A percentile compares a stretch with the other conserved stretches of the same genome.
Conservation (phyloP, 352 stramenopile species). For the Phytophthora vignae region DNA sequence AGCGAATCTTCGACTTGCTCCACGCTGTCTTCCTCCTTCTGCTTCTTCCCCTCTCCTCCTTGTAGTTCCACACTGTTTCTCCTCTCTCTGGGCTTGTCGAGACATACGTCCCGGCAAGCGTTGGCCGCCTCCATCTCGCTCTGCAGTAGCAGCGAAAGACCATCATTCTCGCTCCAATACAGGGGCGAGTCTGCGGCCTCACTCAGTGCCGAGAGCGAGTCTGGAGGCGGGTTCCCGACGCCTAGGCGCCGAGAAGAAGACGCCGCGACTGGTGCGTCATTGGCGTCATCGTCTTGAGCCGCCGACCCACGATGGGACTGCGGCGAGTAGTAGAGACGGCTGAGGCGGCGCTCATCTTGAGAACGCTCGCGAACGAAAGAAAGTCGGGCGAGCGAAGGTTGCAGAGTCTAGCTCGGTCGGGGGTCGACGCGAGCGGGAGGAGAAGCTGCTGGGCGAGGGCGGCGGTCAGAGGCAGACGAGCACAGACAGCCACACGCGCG, state of each 20-base stretch:
- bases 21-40: constrained; percentile 23
- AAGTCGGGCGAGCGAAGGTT: constrained; percentile 29
- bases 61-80: constrained; percentile 11
- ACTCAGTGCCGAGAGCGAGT: constrained; percentile 11
- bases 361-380: constrained; percentile 32
- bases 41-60: constrained; percentile 20
- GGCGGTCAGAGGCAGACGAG: constrained; percentile 45
- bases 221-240: constrained; percentile 31
- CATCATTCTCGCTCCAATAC: constrained; percentile 20
- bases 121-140: constrained; percentile 18
- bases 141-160: constrained; percentile 16
- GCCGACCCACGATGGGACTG: constrained; percentile 1
- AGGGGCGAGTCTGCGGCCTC: constrained; percentile 10
- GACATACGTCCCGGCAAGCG: constrained; percentile 16
- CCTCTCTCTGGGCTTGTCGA: constrained; percentile 32
- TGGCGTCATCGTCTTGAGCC: constrained; percentile 11
- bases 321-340: constrained; percentile 33
- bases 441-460: constrained; percentile 33
- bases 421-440: constrained; percentile 38
- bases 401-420: constrained; percentile 48
- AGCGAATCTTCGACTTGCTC: constrained; percentile 50
- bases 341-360: constrained; percentile 39
- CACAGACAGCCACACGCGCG: constrained; percentile 45
- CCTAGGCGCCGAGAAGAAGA: constrained; percentile 40
- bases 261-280: constrained; percentile 21